Conservation (phyloP, 163 green algal genomes). For the Chloroidium sp. region DNA sequence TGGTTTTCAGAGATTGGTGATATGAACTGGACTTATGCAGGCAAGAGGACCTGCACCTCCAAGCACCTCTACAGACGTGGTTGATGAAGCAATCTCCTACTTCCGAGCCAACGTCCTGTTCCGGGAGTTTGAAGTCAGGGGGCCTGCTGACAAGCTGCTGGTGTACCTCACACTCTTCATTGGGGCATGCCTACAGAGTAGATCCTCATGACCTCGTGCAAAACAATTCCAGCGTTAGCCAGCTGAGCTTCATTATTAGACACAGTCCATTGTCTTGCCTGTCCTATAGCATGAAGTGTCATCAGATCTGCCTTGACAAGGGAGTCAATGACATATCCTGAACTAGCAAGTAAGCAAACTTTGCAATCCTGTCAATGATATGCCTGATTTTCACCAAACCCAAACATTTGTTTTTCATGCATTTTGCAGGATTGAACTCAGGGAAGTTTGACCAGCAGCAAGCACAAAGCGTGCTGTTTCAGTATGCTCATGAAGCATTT, state of each 20-base stretch:
- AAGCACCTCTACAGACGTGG: not conserved
- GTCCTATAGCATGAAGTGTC: too few relatives aligned
- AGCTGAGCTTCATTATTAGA: too few relatives aligned
- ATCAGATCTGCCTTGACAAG: too few relatives aligned
- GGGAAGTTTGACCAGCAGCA: constrained; percentile 9
- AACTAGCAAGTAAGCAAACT: too few relatives aligned
- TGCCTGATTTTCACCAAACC: too few relatives aligned
- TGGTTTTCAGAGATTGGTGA: too few relatives aligned
- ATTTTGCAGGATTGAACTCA: constrained; percentile 2
- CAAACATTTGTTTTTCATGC: too few relatives aligned
- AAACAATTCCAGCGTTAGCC: too few relatives aligned
- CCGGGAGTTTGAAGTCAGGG: constrained; percentile 9
- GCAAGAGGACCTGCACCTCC: not conserved
- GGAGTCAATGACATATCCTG: too few relatives aligned
- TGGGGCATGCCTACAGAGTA: constrained; percentile 9
- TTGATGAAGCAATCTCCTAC: constrained; percentile 1
- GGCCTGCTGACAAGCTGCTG: constrained; percentile 16
- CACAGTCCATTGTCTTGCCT: too few relatives aligned
- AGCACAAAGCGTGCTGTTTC: constrained; percentile 21
- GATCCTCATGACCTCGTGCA: not conserved
- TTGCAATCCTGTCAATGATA: too few relatives aligned
- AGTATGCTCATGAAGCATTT: constrained; percentile 26
- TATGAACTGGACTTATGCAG: not conserved
- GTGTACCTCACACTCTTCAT: constrained; percentile 14
- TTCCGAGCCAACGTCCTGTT: constrained; percentile 12